Evolutionary conservation across 208 protist species (phyloP).

Genomic region (Herpetomonas tarakana): DNA sequence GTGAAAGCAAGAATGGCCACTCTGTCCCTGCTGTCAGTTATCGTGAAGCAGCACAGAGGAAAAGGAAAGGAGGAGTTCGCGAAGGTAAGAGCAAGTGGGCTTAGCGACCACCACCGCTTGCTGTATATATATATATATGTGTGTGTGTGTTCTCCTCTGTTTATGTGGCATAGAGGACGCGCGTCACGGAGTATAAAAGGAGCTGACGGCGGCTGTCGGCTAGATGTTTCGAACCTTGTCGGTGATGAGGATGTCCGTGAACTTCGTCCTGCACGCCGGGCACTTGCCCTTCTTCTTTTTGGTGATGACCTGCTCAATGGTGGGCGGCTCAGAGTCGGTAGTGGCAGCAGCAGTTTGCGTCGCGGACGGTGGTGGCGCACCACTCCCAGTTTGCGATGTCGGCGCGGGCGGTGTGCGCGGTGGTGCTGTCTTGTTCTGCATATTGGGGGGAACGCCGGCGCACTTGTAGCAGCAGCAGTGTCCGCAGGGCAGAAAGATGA

Average conservation of each 20-base stretch:
- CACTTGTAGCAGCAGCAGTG: conserved; percentile 32
- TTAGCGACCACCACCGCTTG: too few species aligned
- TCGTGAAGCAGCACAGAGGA: too few species aligned
- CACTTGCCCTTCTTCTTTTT: conserved; percentile 29
- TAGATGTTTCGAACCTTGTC: conserved; percentile 13
- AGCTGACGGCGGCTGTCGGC: too few species aligned
- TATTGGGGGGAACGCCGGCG: conserved; percentile 13
- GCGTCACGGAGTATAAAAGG: too few species aligned
- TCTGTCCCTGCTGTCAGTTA: too few species aligned
- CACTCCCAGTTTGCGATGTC: background rate
- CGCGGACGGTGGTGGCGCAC: background rate
- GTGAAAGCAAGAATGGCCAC: too few species aligned
- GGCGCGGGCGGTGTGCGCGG: background rate
- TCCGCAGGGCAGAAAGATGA: conserved; percentile 34
- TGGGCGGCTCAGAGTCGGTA: background rate
- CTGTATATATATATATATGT: too few species aligned
- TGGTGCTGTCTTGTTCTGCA: too few species aligned
- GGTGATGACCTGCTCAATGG: conserved; percentile 9
- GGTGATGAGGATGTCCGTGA: conserved; percentile 25
- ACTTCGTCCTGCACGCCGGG: conserved; percentile 15
- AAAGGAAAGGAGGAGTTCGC: too few species aligned
- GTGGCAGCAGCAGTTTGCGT: background rate
- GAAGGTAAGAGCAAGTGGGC: too few species aligned
- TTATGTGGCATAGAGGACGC: too few species aligned
- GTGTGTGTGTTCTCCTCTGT: too few species aligned